A percentile compares a stretch with the other conserved stretches of the same genome.
Conservation (phyloP, 2,329 filamentous ascomycete species). For the Chaetomiaceae sp. region DNA sequence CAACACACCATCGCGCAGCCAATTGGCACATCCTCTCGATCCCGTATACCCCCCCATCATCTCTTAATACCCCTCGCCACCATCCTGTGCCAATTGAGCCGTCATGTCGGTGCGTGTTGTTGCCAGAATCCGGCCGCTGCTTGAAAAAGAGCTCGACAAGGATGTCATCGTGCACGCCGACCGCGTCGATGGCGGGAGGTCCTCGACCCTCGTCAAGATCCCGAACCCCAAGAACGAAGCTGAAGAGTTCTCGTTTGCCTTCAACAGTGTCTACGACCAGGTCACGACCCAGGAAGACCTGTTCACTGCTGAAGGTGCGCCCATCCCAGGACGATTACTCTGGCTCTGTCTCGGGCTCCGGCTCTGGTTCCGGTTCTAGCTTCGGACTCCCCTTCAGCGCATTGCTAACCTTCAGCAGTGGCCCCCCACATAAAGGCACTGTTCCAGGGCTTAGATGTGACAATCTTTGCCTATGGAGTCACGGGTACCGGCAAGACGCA, state of each 20-base stretch:
- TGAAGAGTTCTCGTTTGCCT: conserved; percentile 90
- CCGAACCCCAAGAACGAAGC: conserved; percentile 89
- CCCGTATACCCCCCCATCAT: conserved; percentile 7
- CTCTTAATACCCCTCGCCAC: neutral
- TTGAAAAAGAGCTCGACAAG: conserved; percentile 78
- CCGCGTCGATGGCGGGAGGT: conserved; percentile 54
- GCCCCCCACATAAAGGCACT: conserved; percentile 85
- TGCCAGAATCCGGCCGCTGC: conserved; percentile 81
- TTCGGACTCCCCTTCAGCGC: neutral
- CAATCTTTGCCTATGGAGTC: conserved; percentile 88
- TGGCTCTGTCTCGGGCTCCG: conserved; percentile 26
- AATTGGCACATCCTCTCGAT: conserved; percentile 7
- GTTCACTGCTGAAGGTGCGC: conserved; percentile 78
- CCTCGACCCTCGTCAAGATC: conserved; percentile 72
- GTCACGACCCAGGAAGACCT: conserved; percentile 76
- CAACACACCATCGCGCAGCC: conserved; percentile 7
- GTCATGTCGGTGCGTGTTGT: conserved; percentile 74
- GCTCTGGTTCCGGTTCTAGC: too few relatives aligned
- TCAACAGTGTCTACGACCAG: conserved; percentile 87
- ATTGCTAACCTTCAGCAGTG: conserved; percentile 49
- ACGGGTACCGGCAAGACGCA: conserved; percentile 94
- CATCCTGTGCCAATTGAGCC: conserved; percentile 15
- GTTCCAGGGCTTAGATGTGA: conserved; percentile 83
- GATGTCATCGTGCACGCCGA: conserved; percentile 77
- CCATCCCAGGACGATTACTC: neutral